phyloP scores from a whole-genome alignment of 768 basidiomycete genomes.

The Leucosporidium scottii region DNA sequence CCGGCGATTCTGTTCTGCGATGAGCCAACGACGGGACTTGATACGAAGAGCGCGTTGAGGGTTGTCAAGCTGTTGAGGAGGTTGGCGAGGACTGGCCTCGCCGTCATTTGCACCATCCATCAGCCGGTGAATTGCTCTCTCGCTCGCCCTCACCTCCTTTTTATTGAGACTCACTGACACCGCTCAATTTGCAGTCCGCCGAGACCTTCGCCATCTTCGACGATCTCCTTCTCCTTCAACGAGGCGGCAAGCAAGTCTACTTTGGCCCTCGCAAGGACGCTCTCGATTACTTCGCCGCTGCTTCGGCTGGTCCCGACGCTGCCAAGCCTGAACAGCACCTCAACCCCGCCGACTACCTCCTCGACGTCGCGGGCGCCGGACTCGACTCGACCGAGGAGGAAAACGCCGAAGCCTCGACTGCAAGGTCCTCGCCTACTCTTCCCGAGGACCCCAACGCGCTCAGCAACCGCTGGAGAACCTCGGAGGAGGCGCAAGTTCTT shows the following conservation, averaged over 20 bases:
- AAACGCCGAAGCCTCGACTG: conserved; percentile 9
- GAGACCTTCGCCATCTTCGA: conserved; percentile 55
- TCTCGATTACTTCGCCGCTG: conserved; percentile 55
- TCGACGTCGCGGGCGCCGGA: conserved; percentile 23
- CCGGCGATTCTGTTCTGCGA: conserved; percentile 47
- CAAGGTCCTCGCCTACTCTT: no score
- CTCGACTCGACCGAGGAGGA: conserved; percentile 13
- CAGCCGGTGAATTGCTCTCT: conserved; percentile 41
- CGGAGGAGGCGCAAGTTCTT: conserved; percentile 35
- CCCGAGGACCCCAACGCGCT: background rate
- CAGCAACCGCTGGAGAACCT: conserved; percentile 10
- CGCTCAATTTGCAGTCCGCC: conserved; percentile 53
- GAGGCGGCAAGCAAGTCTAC: conserved; percentile 74
- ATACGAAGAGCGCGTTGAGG: conserved; percentile 47
- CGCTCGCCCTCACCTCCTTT: no score
- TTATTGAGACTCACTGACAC: no score
- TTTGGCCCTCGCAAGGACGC: conserved; percentile 53
- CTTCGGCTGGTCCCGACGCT: no score
- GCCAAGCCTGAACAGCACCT: background rate
- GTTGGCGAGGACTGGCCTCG: conserved; percentile 45
- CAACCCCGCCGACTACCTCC: conserved; percentile 32
- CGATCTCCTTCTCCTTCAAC: conserved; percentile 51
- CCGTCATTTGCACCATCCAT: conserved; percentile 46
- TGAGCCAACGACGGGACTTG: conserved; percentile 45
- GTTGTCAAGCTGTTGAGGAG: conserved; percentile 46